A percentile compares a stretch with the other conserved stretches of the same genome.
These are phyloP conservation scores for Curvularia spicifera DNA, from an alignment of 2,329 filamentous ascomycete genomes.

Conservation along the genomic window DNA sequence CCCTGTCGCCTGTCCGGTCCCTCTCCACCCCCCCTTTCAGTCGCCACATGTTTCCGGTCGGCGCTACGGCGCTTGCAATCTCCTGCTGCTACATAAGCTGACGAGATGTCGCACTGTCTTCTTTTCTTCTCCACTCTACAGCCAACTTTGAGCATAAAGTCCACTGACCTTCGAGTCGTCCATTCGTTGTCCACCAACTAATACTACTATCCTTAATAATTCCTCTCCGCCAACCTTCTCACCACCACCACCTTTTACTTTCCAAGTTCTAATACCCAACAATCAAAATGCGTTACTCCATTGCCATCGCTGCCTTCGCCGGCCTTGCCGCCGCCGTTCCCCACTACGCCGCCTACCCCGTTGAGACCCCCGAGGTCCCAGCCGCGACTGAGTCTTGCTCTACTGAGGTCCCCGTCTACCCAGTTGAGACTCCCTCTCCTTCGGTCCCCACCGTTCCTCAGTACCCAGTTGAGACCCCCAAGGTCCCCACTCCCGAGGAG, in stretches of 20 bases:
- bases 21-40: constrained; percentile 36
- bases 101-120: constrained; percentile 21
- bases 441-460: not conserved
- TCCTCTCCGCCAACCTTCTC: constrained; percentile 26
- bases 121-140: constrained; percentile 44
- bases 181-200: constrained; percentile 51
- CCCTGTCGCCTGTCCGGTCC: constrained; percentile 37
- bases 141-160: constrained; percentile 48
- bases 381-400: constrained; percentile 9
- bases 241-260: constrained; percentile 26
- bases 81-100: constrained; percentile 48
- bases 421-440: constrained; percentile 6
- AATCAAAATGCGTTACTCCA: constrained; percentile 51
- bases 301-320: constrained; percentile 44
- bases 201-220: constrained; percentile 51
- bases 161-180: constrained; percentile 51
- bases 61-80: constrained; percentile 48
- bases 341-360: constrained; percentile 33
- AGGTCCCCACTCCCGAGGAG: not conserved
- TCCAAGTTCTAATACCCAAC: constrained; percentile 41
- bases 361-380: constrained; percentile 18
- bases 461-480: constrained; percentile 8
- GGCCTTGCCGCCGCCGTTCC: constrained; percentile 42
- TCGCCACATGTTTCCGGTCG: constrained; percentile 43
- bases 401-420: constrained; percentile 18